phyloP scores from a whole-genome alignment of 768 basidiomycete genomes.

The Rhodotorula kratochvilovae region DNA sequence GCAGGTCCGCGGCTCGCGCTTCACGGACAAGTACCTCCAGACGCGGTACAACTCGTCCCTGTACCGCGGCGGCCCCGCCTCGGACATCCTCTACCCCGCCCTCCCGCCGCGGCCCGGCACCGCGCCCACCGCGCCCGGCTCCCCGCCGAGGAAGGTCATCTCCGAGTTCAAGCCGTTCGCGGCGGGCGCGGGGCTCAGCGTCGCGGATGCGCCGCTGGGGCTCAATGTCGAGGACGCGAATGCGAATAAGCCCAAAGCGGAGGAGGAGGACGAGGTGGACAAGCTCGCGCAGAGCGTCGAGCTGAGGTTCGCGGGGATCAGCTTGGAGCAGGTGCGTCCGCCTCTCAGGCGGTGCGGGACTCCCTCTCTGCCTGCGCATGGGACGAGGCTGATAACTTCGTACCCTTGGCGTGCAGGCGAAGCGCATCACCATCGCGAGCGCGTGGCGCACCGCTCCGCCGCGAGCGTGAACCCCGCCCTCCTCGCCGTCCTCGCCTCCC shows the following conservation, averaged over 20 bases:
- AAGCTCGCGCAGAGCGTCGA: conserved; percentile 65
- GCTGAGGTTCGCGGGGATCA: conserved; percentile 76
- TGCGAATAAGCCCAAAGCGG: conserved; percentile 47
- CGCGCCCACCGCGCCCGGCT: neutral
- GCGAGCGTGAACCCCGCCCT: conserved; percentile 16
- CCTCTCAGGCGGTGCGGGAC: too few relatives aligned
- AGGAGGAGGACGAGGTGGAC: conserved; percentile 25
- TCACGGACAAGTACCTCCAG: conserved; percentile 91
- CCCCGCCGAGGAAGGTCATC: conserved; percentile 73
- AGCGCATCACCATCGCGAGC: conserved; percentile 46
- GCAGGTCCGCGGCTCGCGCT: conserved; percentile 88
- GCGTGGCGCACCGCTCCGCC: conserved; percentile 37
- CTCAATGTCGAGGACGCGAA: conserved; percentile 44
- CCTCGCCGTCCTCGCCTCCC: neutral
- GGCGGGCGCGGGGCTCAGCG: conserved; percentile 66
- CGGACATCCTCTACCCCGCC: conserved; percentile 21
- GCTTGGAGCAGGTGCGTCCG: conserved; percentile 73
- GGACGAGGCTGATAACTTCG: too few relatives aligned
- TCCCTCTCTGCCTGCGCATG: too few relatives aligned
- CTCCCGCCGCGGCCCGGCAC: conserved; percentile 36
- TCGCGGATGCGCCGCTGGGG: conserved; percentile 47
- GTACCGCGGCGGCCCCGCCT: conserved; percentile 45
- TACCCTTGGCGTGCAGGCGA: conserved; percentile 40
- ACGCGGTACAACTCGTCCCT: conserved; percentile 50
- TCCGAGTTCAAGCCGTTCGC: conserved; percentile 84